These are phyloP conservation scores for Ophiostoma novo-ulmi DNA, from an alignment of 2,329 filamentous ascomycete species.

Conservation along the genomic window DNA sequence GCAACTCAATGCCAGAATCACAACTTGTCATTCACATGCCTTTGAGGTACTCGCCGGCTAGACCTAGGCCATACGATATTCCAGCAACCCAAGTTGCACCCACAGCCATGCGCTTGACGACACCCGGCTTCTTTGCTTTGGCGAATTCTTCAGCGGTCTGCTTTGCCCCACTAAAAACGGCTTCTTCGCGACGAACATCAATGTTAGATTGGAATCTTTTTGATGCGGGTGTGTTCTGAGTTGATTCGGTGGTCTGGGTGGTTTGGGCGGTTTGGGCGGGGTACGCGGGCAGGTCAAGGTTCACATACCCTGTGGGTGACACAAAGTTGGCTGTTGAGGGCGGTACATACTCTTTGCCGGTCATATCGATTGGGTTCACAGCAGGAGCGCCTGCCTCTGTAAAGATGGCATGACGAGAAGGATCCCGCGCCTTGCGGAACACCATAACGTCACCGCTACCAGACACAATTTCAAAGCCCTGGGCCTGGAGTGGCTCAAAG, in stretches of 20 bases:
- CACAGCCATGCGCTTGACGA: slow-evolving; percentile 47
- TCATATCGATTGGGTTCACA: slow-evolving; percentile 58
- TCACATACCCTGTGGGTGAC: slow-evolving; percentile 61
- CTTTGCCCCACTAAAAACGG: slow-evolving; percentile 43
- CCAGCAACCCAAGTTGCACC: slow-evolving; percentile 53
- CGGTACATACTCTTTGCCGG: slow-evolving; percentile 38
- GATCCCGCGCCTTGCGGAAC: slow-evolving; percentile 54
- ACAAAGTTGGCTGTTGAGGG: slow-evolving; percentile 54
- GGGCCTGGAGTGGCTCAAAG: slow-evolving; percentile 51
- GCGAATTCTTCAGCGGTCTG: neutral
- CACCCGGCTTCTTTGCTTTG: slow-evolving; percentile 27
- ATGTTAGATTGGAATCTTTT: slow-evolving; percentile 35
- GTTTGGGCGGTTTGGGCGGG: neutral
- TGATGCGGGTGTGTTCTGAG: neutral
- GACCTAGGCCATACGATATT: slow-evolving; percentile 53
- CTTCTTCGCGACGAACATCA: slow-evolving; percentile 44
- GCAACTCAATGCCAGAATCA: too few species aligned
- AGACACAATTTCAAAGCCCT: slow-evolving; percentile 63
- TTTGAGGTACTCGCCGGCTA: slow-evolving; percentile 54
- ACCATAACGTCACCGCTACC: slow-evolving; percentile 60
- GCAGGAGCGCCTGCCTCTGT: slow-evolving; percentile 22
- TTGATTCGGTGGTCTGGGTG: neutral
- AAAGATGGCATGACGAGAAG: neutral
- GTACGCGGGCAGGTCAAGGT: slow-evolving; percentile 47
- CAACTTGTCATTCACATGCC: slow-evolving; percentile 4